A percentile compares a stretch with the other conserved stretches of the same genome.
These are phyloP conservation scores for Aspergillus wentii DNA, from an alignment of 495 filamentous ascomycete genomes.

Conservation along the genomic window DNA sequence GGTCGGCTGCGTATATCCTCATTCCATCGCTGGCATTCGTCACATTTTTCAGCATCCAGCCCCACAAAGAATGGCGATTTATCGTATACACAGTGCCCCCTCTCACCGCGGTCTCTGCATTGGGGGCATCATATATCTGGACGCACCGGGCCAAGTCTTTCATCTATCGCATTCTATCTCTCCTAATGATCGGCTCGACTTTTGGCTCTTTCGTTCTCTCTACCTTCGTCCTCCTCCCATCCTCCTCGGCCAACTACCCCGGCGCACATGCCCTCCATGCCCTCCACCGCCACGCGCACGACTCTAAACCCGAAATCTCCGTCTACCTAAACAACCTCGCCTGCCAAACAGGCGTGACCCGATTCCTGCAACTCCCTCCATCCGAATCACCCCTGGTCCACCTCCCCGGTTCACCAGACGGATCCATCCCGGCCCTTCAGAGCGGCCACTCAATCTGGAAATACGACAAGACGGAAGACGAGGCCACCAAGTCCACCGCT, in stretches of 20 bases:
- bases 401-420: background rate
- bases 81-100: constrained; percentile 83
- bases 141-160: constrained; percentile 56
- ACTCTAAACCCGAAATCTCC: constrained; percentile 21
- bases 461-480: constrained; percentile 53
- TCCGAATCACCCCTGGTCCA: constrained; percentile 5
- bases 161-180: constrained; percentile 51
- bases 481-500: constrained; percentile 46
- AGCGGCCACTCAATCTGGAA: constrained; percentile 29
- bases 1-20: constrained; percentile 47
- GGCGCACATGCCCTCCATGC: constrained; percentile 67
- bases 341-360: constrained; percentile 91
- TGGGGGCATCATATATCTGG: constrained; percentile 72
- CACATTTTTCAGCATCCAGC: constrained; percentile 73
- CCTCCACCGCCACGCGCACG: constrained; percentile 34
- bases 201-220: constrained; percentile 54
- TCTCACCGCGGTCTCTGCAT: constrained; percentile 71
- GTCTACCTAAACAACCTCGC: constrained; percentile 82
- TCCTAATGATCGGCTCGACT: constrained; percentile 53
- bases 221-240: constrained; percentile 56
- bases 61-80: constrained; percentile 97
- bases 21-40: constrained; percentile 69
- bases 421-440: background rate
- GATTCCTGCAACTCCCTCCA: constrained; percentile 59
- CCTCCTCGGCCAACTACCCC: constrained; percentile 84